Evolutionary conservation across 2,329 filamentous ascomycete species (phyloP).

Genomic region (Xylariaceae sp.): DNA sequence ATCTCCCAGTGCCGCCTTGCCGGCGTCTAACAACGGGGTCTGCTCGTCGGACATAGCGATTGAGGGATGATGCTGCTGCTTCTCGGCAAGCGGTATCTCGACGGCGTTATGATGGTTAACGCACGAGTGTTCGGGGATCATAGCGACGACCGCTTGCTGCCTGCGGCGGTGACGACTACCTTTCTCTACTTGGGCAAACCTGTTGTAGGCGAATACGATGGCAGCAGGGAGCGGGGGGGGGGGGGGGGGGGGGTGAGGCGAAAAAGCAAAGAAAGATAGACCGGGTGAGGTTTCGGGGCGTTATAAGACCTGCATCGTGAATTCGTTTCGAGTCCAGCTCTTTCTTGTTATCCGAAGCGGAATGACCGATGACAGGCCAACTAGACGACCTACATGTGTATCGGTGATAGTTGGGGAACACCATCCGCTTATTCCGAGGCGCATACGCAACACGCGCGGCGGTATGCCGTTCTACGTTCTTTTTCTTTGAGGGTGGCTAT

Average conservation of each 20-base stretch:
- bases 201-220: too few species aligned
- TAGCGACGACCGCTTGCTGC: not conserved
- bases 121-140: slow-evolving; percentile 1
- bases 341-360: not conserved
- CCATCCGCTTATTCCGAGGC: not conserved
- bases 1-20: not conserved
- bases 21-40: slow-evolving; percentile 16
- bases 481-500: too few species aligned
- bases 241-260: not conserved
- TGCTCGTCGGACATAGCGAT: slow-evolving; percentile 14
- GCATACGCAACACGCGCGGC: not conserved
- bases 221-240: not conserved
- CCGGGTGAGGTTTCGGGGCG: not conserved
- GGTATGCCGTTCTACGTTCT: not conserved
- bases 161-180: too few species aligned
- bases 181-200: too few species aligned
- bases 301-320: slow-evolving; percentile 10
- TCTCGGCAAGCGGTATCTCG: slow-evolving; percentile 1
- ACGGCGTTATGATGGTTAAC: slow-evolving; percentile 5
- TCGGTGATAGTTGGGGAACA: not conserved
- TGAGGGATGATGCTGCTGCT: not conserved
- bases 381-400: not conserved
- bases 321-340: not conserved
- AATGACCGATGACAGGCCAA: not conserved
- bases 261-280: not conserved